Evolutionary conservation across 1,139 yeast genomes (phyloP).

Genomic region (Wickerhamomyces sp.): DNA sequence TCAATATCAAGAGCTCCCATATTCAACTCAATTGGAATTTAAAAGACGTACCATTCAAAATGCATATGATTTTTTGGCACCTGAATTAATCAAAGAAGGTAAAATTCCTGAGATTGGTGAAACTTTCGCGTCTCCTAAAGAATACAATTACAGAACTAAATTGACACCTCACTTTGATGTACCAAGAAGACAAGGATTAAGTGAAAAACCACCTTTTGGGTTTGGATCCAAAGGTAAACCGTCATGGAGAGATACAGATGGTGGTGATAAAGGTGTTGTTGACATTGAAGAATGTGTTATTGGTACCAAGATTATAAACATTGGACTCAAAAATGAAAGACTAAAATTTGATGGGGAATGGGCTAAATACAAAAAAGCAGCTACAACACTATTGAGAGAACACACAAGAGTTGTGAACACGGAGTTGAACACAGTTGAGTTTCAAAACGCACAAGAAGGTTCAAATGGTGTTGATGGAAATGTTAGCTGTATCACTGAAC

Average conservation of each 20-base stretch:
- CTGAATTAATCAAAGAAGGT: constrained; percentile 33
- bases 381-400: constrained; percentile 81
- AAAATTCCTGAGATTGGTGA: constrained; percentile 54
- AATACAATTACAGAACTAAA: constrained; percentile 80
- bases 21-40: constrained; percentile 64
- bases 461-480: constrained; percentile 36
- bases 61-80: constrained; percentile 79
- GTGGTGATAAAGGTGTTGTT: constrained; percentile 50
- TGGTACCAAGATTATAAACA: constrained; percentile 75
- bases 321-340: constrained; percentile 73
- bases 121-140: constrained; percentile 78
- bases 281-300: constrained; percentile 94
- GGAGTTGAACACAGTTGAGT: constrained; percentile 25
- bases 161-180: constrained; percentile 93
- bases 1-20: constrained; percentile 79
- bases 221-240: constrained; percentile 84
- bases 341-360: constrained; percentile 44
- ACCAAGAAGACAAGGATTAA: constrained; percentile 44
- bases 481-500: constrained; percentile 27
- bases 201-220: constrained; percentile 68
- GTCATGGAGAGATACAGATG: constrained; percentile 52
- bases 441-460: constrained; percentile 36
- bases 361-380: constrained; percentile 69
- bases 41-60: constrained; percentile 72
- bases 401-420: constrained; percentile 43